These are phyloP conservation scores for Boletus tylopilopsis DNA, from an alignment of 768 basidiomycete genomes.

Conservation along the genomic window DNA sequence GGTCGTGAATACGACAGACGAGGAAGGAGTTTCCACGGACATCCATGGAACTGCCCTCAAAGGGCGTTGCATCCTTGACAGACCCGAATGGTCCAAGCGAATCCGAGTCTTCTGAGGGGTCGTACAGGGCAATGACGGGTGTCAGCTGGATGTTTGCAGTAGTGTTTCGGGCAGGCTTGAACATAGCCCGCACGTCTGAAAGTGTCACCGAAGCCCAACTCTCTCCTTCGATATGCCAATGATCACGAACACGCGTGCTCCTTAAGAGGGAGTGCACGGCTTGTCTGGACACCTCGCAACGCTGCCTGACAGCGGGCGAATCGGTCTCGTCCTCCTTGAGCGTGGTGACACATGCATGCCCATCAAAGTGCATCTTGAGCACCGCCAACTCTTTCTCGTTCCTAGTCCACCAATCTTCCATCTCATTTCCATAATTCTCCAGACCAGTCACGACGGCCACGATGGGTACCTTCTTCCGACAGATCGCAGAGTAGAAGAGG, in stretches of 20 bases:
- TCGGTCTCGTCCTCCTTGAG: constrained; percentile 28
- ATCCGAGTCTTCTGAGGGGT: constrained; percentile 9
- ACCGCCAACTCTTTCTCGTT: constrained; percentile 28
- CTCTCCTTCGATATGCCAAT: constrained; percentile 22
- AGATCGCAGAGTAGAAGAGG: constrained; percentile 36
- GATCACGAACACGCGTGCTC: constrained; percentile 17
- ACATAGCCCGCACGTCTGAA: constrained; percentile 23
- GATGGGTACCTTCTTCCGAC: constrained; percentile 34
- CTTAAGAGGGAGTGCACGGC: constrained; percentile 20
- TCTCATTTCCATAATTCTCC: constrained; percentile 33
- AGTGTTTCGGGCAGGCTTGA: constrained; percentile 6
- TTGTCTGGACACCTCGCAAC: constrained; percentile 26
- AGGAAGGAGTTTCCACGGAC: constrained; percentile 13
- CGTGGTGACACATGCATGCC: constrained; percentile 39
- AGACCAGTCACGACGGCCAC: constrained; percentile 36
- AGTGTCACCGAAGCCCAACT: constrained; percentile 20
- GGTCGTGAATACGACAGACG: constrained; percentile 20
- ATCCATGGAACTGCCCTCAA: constrained; percentile 22
- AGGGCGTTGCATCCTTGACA: constrained; percentile 14
- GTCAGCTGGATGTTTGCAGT: constrained; percentile 9
- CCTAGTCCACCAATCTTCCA: constrained; percentile 32
- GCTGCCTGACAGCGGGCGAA: constrained; percentile 26
- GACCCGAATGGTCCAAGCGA: constrained; percentile 2
- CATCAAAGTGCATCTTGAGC: constrained; percentile 32
- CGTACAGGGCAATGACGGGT: constrained; percentile 23